Percentiles rank a stretch among this genome's conserved stretches.
phyloP scores from a whole-genome alignment of 208 protist species.

The Leishmania major region DNA sequence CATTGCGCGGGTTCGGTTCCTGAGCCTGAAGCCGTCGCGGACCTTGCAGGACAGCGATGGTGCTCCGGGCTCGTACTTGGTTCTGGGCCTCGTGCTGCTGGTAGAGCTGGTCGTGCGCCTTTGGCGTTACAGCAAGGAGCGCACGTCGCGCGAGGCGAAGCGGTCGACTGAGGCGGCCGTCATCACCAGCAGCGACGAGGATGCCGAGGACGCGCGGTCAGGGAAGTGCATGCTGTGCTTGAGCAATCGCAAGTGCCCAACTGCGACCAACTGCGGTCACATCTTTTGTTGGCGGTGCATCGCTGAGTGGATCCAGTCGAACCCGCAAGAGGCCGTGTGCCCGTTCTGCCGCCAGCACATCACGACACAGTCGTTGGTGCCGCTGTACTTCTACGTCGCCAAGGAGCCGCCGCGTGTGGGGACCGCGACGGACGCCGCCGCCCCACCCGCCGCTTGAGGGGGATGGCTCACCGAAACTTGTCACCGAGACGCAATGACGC shows the following conservation, averaged over 20 bases:
- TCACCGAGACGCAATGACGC: not conserved
- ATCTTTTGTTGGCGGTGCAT: constrained; percentile 92
- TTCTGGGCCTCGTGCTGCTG: constrained; percentile 67
- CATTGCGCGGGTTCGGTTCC: constrained; percentile 57
- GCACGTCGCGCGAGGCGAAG: constrained; percentile 14
- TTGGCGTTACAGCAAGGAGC: constrained; percentile 56
- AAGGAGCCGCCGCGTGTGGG: constrained; percentile 56
- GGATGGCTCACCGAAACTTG: not conserved
- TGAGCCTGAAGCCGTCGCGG: constrained; percentile 74
- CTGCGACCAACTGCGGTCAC: constrained; percentile 83
- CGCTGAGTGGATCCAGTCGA: constrained; percentile 85
- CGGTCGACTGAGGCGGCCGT: constrained; percentile 10
- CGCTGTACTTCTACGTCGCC: constrained; percentile 83
- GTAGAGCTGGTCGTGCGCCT: constrained; percentile 82
- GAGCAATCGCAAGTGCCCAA: constrained; percentile 70
- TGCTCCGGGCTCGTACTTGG: constrained; percentile 62
- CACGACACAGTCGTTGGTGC: constrained; percentile 72
- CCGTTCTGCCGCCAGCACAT: constrained; percentile 89
- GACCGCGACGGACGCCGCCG: constrained; percentile 8
- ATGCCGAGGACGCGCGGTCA: constrained; percentile 39
- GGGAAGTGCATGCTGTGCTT: constrained; percentile 91
- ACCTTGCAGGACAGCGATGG: constrained; percentile 57
- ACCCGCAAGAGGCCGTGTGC: constrained; percentile 72
- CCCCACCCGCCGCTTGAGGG: not conserved
- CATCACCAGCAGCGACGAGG: constrained; percentile 48